Percentiles rank a stretch among this genome's conserved stretches.
These are phyloP conservation scores for Malus hybrid DNA, from an alignment of 331 rosid species.

Conservation along the genomic window DNA sequence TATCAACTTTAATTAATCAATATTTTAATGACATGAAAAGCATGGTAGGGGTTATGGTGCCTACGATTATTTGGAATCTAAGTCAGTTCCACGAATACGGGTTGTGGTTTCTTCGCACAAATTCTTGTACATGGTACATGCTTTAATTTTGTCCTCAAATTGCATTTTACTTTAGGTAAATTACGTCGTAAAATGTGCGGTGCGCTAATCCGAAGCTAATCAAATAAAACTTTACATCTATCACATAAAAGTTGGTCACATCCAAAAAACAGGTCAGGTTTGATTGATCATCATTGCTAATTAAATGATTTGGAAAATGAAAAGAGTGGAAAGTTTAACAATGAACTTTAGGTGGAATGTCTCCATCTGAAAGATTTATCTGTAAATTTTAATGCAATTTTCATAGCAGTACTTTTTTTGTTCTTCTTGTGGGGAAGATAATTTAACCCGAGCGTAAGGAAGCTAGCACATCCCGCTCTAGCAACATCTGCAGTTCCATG, in stretches of 20 bases:
- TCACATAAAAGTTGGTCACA: background rate
- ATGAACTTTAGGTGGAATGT: background rate
- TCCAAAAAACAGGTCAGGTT: background rate
- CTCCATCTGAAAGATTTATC: background rate
- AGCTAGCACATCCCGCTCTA: no score
- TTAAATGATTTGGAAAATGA: background rate
- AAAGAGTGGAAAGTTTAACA: background rate
- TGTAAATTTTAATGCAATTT: background rate
- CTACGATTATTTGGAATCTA: slow-evolving; percentile 31
- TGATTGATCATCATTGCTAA: background rate
- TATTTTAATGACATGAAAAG: background rate
- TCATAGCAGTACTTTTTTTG: background rate
- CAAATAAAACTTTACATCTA: background rate
- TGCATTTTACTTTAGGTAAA: background rate
- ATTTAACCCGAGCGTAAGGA: no score
- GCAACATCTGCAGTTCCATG: no score
- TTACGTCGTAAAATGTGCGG: no score
- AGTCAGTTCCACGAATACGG: slow-evolving; percentile 16
- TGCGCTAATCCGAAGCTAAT: background rate
- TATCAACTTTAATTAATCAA: background rate
- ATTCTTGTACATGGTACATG: background rate
- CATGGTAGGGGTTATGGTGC: background rate
- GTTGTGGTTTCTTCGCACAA: slow-evolving; percentile 26
- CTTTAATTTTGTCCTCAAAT: slow-evolving; percentile 9
- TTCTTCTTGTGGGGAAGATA: no score